A percentile compares a stretch with the other conserved stretches of the same genome.
Evolutionary conservation across 129 eudicot genomes (phyloP).

Genomic region (Lactuca saligna): DNA sequence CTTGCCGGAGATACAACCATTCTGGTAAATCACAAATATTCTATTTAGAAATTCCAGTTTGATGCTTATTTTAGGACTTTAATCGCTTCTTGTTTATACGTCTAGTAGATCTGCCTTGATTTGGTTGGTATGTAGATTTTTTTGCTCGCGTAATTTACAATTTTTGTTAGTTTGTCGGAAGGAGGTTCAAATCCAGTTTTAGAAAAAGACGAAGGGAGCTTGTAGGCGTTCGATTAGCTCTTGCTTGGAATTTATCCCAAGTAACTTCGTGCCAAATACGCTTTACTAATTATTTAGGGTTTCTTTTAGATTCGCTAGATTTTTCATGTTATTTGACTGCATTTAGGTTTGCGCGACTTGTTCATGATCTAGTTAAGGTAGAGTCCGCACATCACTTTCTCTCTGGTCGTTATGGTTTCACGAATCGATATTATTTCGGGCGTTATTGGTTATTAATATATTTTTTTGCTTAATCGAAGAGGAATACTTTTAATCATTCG

Average conservation of each 20-base stretch:
- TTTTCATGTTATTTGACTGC: not conserved
- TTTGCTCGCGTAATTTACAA: not conserved
- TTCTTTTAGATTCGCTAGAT: conserved; percentile 8
- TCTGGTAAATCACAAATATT: conserved; percentile 18
- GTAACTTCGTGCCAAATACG: not conserved
- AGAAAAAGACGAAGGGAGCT: not conserved
- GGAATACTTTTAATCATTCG: not conserved
- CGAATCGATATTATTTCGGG: not conserved
- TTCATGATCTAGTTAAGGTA: conserved; percentile 8
- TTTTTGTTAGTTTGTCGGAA: not conserved
- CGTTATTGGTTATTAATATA: not conserved
- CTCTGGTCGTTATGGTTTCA: not conserved
- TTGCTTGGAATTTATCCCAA: not conserved
- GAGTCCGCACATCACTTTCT: not conserved
- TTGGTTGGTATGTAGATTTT: conserved; percentile 1
- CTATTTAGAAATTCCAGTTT: not conserved
- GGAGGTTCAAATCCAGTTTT: not conserved
- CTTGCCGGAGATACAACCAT: conserved; percentile 19
- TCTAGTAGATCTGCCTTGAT: conserved; percentile 10
- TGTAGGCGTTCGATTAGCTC: not conserved
- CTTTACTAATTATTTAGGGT: not conserved
- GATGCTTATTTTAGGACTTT: conserved; percentile 3
- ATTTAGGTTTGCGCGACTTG: not conserved
- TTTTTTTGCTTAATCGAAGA: not conserved
- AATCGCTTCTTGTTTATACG: not conserved